Conservation (phyloP, 345 rosid species). For the Erysimum cheiranthoides region DNA sequence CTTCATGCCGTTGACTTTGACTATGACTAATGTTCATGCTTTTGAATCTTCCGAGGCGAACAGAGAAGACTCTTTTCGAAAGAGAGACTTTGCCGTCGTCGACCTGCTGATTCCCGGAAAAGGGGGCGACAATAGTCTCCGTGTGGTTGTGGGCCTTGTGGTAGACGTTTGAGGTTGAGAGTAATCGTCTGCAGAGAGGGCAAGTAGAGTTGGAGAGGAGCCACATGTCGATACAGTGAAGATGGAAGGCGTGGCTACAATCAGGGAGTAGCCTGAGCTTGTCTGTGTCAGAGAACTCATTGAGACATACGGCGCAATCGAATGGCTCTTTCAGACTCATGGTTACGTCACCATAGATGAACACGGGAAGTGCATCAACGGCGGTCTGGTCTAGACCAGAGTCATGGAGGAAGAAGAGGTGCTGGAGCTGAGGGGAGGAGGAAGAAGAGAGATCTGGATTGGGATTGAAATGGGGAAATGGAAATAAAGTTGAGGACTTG, state of each 20-base stretch:
- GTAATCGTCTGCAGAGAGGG: slow-evolving; percentile 70
- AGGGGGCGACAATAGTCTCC: slow-evolving; percentile 31
- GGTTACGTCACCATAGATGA: slow-evolving; percentile 55
- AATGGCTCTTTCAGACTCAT: slow-evolving; percentile 66
- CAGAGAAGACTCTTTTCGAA: slow-evolving; percentile 56
- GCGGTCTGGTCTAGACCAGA: slow-evolving; percentile 71
- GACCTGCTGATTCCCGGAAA: slow-evolving; percentile 26
- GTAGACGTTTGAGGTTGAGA: slow-evolving; percentile 44
- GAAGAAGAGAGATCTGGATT: slow-evolving; percentile 53
- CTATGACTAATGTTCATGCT: slow-evolving; percentile 45
- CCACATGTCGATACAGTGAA: slow-evolving; percentile 75
- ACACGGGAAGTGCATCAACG: slow-evolving; percentile 75
- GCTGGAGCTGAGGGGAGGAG: slow-evolving; percentile 69
- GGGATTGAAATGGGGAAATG: slow-evolving; percentile 53
- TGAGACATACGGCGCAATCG: slow-evolving; percentile 77
- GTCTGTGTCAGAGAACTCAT: slow-evolving; percentile 62
- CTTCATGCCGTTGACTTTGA: slow-evolving; percentile 38
- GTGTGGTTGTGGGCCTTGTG: slow-evolving; percentile 33
- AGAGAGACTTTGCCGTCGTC: slow-evolving; percentile 35
- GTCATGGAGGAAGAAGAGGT: slow-evolving; percentile 69
- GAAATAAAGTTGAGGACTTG: slow-evolving; percentile 53
- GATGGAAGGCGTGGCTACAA: slow-evolving; percentile 81
- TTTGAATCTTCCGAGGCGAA: slow-evolving; percentile 67
- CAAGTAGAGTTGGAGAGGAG: slow-evolving; percentile 84
- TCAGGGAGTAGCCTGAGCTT: slow-evolving; percentile 69